Evolutionary conservation across 331 rosid genomes (phyloP), one percentile per base, ranked within the genome.

Genomic region (Quercus tomentella): DNA sequence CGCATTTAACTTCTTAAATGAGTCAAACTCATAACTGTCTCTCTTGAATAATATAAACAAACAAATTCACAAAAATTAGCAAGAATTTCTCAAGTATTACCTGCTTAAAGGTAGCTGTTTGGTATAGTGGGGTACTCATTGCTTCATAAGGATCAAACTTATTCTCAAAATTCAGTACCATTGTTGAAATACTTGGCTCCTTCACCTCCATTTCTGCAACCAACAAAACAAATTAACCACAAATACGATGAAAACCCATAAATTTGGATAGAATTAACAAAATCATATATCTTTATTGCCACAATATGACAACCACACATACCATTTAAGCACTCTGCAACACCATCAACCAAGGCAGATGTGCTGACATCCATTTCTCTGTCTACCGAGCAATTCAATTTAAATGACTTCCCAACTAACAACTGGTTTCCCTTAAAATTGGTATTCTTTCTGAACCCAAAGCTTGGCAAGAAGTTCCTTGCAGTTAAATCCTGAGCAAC

Each of bases 101-200:
- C 93, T 95, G 99, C 93, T 91, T 92, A 77, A 95, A 95, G 74
- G 97, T 95, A 67, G 97, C 96, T 18, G 99, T 95, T 80, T 95
- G 99, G 81, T 93, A 95, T 79, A 93, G 93, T 2, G 99, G 99
- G 4, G 83, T 70, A 80, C 90, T 95, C 73, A 92, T 76, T 73
- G 97, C 92, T 72, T 87, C 87, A 73, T 80, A 95, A 80, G 97
- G 97, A 89, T 92, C 99, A 72, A 87, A 91, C 81, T 88, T 82
- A 79, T 71, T 88, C 84, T 89, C 97, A 51, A 91, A 89, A 85
- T 92, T 92, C 97, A 95, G 81, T 83, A 95, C 77, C 74, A 83
- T 72, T 6, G 97, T 95, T 55, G 99, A 88, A 67, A 95, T 73
- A 58, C 89, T 84, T 12, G 97, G 94, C 83, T 92, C 94, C 76